These are phyloP conservation scores for Nitzschia palea DNA, from an alignment of 108 stramenopile genomes.

Conservation along the genomic window DNA sequence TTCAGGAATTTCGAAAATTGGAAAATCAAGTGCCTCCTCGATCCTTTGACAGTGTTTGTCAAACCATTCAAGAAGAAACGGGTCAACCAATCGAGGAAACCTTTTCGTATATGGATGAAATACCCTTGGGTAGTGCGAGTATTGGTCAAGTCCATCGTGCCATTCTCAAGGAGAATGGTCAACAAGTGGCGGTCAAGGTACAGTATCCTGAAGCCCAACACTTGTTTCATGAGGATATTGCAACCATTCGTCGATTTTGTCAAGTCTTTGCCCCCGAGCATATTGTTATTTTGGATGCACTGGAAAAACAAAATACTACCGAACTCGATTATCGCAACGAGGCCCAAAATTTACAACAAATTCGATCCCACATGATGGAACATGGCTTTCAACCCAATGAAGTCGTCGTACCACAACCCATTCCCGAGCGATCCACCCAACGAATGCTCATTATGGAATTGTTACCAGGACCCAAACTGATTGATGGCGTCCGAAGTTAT, in stretches of 20 bases:
- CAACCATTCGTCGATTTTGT: constrained; percentile 70
- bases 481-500: constrained; percentile 40
- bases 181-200: constrained; percentile 91
- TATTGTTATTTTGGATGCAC: constrained; percentile 47
- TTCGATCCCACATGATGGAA: constrained; percentile 52
- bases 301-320: constrained; percentile 52
- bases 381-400: constrained; percentile 52
- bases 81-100: constrained; percentile 54
- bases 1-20: constrained; percentile 58
- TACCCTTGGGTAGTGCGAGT: constrained; percentile 92
- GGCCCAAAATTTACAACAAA: constrained; percentile 67
- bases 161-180: constrained; percentile 38
- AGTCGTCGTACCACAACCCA: constrained; percentile 60
- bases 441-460: constrained; percentile 85
- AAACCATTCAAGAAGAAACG: constrained; percentile 54
- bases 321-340: constrained; percentile 77
- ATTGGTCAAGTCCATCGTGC: constrained; percentile 98
- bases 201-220: constrained; percentile 87
- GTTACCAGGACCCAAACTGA: constrained; percentile 70
- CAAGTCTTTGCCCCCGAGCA: constrained; percentile 63
- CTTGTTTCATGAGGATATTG: constrained; percentile 75
- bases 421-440: constrained; percentile 54
- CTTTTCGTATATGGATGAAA: constrained; percentile 79
- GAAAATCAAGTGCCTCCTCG: constrained; percentile 82
- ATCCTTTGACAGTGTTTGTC: constrained; percentile 47